These are phyloP conservation scores for Penicillium sp. DNA, from an alignment of 2,329 filamentous ascomycete genomes.

Conservation along the genomic window DNA sequence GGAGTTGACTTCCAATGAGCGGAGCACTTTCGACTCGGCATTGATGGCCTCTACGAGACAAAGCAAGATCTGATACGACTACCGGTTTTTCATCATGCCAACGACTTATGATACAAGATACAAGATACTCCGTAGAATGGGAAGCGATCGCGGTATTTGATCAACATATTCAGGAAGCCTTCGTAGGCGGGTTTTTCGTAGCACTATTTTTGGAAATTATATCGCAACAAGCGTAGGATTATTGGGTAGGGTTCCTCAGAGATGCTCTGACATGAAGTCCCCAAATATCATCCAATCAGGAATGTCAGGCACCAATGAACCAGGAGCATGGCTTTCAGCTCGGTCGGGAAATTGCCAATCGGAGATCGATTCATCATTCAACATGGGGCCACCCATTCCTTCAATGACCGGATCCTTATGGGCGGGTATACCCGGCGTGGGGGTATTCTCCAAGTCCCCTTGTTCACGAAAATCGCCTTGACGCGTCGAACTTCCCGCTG, in stretches of 20 bases:
- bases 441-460: background rate
- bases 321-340: conserved; percentile 11
- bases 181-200: background rate
- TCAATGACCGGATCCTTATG: background rate
- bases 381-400: background rate
- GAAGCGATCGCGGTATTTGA: no score
- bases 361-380: conserved; percentile 11
- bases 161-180: background rate
- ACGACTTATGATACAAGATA: background rate
- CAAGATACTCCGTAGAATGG: background rate
- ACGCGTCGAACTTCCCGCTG: background rate
- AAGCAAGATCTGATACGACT: conserved; percentile 29
- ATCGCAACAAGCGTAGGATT: background rate
- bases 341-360: conserved; percentile 26
- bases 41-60: conserved; percentile 25
- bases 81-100: no score
- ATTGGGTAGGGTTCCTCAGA: conserved; percentile 13
- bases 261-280: conserved; percentile 28
- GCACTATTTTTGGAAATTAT: background rate
- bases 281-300: conserved; percentile 34
- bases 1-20: conserved; percentile 28
- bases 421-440: background rate
- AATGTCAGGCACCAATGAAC: conserved; percentile 25
- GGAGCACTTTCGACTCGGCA: conserved; percentile 22
- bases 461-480: background rate